Evolutionary conservation across 1,284 basidiomycete species (phyloP).

Genomic region (Golubevia sp.): DNA sequence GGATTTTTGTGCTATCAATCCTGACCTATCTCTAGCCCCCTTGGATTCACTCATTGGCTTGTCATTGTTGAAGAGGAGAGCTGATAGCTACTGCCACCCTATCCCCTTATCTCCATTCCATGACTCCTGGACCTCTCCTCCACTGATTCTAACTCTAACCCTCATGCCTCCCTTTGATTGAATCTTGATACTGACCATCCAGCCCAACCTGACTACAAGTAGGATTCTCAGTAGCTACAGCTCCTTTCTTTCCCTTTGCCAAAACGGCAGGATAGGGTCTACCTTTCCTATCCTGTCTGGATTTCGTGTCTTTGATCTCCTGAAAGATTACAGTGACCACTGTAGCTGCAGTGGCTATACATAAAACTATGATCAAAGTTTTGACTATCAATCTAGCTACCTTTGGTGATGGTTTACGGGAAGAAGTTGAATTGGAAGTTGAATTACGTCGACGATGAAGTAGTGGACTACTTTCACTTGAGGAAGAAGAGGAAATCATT

Average conservation of each 20-base stretch:
- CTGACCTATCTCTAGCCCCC: too few species aligned
- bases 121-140: background rate
- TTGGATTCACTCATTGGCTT: too few species aligned
- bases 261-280: conserved; percentile 27
- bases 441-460: too few species aligned
- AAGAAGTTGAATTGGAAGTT: background rate
- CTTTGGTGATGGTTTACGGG: background rate
- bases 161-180: background rate
- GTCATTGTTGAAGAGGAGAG: background rate
- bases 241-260: conserved; percentile 24
- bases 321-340: conserved; percentile 22
- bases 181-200: conserved; percentile 9
- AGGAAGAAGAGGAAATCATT: too few species aligned
- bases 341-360: conserved; percentile 22
- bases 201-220: conserved; percentile 32
- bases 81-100: background rate
- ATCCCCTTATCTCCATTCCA: conserved; percentile 4
- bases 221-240: conserved; percentile 37
- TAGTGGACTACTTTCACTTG: too few species aligned
- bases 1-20: too few species aligned
- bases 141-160: background rate
- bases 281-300: conserved; percentile 23
- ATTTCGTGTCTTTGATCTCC: conserved; percentile 12
- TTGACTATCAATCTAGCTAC: background rate
- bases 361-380: conserved; percentile 20